Evolutionary conservation across 116 monocot genomes (phyloP), one percentile per base, ranked within the genome.

Genomic region (Zostera marina): DNA sequence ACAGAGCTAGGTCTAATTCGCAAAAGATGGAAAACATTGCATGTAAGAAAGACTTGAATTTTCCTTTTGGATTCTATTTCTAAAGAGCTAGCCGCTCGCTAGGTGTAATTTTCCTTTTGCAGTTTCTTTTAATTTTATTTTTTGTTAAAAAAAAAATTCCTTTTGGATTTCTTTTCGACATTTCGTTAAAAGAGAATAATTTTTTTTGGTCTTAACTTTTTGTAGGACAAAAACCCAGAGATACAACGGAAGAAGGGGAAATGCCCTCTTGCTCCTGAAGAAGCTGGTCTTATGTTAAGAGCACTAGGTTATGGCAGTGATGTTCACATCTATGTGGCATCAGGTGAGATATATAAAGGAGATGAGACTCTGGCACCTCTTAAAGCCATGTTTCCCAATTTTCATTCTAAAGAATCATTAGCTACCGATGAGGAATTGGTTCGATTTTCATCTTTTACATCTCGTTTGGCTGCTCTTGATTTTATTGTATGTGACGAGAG

Each of bases 1-100:
- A 82, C 19, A 61, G 86, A 86, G 67, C 61, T 92, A 47, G 92
- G 83, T 69, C 74, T 66, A 65, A 91, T 85, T 52, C 77, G 91
- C 44, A 86, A 72, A 66, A 72, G 92, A 53, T 92, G 92, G 92
- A 85, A 82, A 75, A 86, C 80, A 44, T 70, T 86, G 63, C 86
- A 75, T 71, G 92, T 92, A 62, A 74, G 77, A 56, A 21, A 42
- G 3, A 11, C 41, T 2, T 13, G 39, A 19, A 56, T 12, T 55
- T 53, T 12, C 26, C 26, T 55, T 23, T 9, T 26, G 47, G 47
- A 14, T n/a, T n/a, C 7, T n/a, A 47, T 16, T 47, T 47, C 47
- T 47, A 47, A 17, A n/a, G 8, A 47, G 47, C 17, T 47, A n/a
- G n/a, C n/a, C n/a, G n/a, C n/a, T n/a, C n/a, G n/a, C n/a, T n/a